Base-by-base conservation (phyloP, 768 basidiomycete species). In the Rhodocollybia butyracea region DNA sequence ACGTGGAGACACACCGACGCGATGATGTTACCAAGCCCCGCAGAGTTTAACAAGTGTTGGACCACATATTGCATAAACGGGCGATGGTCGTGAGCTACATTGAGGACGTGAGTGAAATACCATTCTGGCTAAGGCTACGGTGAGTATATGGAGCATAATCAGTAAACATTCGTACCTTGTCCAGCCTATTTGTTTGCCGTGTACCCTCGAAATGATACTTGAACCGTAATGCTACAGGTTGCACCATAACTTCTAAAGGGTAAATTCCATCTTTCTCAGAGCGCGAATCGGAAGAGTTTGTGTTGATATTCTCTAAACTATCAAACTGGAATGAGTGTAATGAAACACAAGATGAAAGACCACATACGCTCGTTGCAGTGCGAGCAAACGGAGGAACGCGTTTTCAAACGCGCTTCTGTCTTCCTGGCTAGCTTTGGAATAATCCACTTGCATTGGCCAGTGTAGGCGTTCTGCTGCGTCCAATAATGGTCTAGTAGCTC, bases 181-280 rank as follows among this genome's bases (percentile, higher is more conserved):
- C 96, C 10, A 94, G 68, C 50, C 91, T 79, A 68, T 98, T 99
- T 0, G 97, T 99, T 60, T 85, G 82, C 32, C 93, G 78, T 17
- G 82, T 76, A 0, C 90, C 85, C 55, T 98, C 94, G 59, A 98
- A 98, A 65, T 99, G 97, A 66, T 89, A 99, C 63, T 89, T 91
- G 76, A 98, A 99, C 19, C 97, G 83, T 57, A 93, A 70, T 2
- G 88, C 76, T 46, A 99, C 79, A 2, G 95, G 91, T 41, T 87
- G 84, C 3, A 93, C 81, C 17, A 99, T 80, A 2, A 90, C 87
- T 65, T 92, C 87, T 17, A 98, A 63, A 2, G 97, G 83, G 68
- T 95, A 95, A 31, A 98, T 65, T 0, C 86, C 85, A 46, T 83
- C 79, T 63, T 79, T 74, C 60, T 76, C 74, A 8, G 59, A 59